Evolutionary conservation across 1,284 basidiomycete species (phyloP).

Genomic region (Meripilus lineatus): DNA sequence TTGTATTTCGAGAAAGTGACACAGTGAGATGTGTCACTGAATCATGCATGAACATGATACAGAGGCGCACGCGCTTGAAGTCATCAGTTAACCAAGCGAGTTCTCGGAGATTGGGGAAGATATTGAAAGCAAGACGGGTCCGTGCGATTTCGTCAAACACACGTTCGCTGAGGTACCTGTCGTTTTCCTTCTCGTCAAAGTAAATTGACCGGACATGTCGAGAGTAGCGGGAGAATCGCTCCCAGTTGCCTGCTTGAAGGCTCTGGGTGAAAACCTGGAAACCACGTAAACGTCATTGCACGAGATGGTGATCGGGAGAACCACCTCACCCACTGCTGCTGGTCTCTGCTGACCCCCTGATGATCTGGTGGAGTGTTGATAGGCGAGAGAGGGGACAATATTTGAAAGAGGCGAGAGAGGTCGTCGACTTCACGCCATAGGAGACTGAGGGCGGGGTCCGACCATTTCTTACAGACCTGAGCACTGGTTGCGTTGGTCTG

Average conservation of each 20-base stretch:
- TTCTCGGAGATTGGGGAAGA: constrained; percentile 48
- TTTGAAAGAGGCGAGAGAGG: constrained; percentile 37
- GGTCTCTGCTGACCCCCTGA: background rate
- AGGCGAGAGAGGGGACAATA: constrained; percentile 38
- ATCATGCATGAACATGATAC: constrained; percentile 42
- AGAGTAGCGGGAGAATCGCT: constrained; percentile 48
- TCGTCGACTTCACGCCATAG: constrained; percentile 27
- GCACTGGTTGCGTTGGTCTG: constrained; percentile 18
- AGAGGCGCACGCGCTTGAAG: constrained; percentile 25
- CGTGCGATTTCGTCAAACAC: constrained; percentile 52
- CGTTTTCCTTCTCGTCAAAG: constrained; percentile 8
- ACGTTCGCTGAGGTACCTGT: constrained; percentile 6
- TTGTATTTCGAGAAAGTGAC: constrained; percentile 6
- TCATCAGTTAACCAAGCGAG: constrained; percentile 34
- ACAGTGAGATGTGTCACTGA: constrained; percentile 30
- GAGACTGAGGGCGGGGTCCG: constrained; percentile 23
- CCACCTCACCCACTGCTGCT: background rate
- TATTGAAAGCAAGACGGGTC: constrained; percentile 44
- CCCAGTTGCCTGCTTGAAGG: constrained; percentile 51
- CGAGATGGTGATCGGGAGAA: background rate
- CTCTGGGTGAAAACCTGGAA: constrained; percentile 36
- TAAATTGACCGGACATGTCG: constrained; percentile 41
- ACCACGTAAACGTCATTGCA: background rate
- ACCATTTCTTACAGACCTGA: constrained; percentile 26
- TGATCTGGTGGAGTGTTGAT: background rate